A percentile compares a stretch with the other conserved stretches of the same genome.
phyloP scores from a whole-genome alignment of 768 basidiomycete genomes.

The Gymnopilus dilepis region DNA sequence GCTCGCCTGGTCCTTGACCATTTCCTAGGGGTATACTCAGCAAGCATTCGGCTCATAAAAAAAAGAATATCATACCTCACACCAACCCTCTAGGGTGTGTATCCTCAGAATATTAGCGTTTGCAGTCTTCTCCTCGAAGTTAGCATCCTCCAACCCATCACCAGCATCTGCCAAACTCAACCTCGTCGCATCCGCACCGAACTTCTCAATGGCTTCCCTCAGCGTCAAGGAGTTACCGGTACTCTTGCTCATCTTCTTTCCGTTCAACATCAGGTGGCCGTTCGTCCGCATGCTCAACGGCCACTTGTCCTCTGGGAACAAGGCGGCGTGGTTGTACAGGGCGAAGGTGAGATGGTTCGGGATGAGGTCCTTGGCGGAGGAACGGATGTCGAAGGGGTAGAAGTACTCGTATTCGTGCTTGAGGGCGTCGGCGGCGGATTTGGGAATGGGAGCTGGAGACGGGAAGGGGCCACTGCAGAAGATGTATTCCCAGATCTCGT shows the following conservation, averaged over 20 bases:
- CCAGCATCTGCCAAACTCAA: constrained; percentile 95
- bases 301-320: constrained; percentile 92
- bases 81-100: constrained; percentile 91
- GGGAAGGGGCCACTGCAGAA: constrained; percentile 82
- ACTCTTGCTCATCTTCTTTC: constrained; percentile 98
- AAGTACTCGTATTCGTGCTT: constrained; percentile 95
- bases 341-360: constrained; percentile 95
- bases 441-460: constrained; percentile 62
- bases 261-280: constrained; percentile 96
- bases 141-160: constrained; percentile 97
- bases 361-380: constrained; percentile 96
- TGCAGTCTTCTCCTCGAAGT: constrained; percentile 98
- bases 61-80: constrained; percentile 61
- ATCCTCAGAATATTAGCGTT: constrained; percentile 95
- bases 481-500: constrained; percentile 97
- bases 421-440: constrained; percentile 81
- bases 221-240: constrained; percentile 95
- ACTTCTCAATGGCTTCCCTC: constrained; percentile 88
- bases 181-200: constrained; percentile 94
- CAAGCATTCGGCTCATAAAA: constrained; percentile 11
- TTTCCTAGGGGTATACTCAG: constrained; percentile 58
- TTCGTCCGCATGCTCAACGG: constrained; percentile 93
- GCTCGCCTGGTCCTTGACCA: constrained; percentile 70
- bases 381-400: constrained; percentile 97
- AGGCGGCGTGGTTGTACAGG: constrained; percentile 92